Conservation (phyloP, 805 yeast genomes). For the Ogataea pignaliae region DNA sequence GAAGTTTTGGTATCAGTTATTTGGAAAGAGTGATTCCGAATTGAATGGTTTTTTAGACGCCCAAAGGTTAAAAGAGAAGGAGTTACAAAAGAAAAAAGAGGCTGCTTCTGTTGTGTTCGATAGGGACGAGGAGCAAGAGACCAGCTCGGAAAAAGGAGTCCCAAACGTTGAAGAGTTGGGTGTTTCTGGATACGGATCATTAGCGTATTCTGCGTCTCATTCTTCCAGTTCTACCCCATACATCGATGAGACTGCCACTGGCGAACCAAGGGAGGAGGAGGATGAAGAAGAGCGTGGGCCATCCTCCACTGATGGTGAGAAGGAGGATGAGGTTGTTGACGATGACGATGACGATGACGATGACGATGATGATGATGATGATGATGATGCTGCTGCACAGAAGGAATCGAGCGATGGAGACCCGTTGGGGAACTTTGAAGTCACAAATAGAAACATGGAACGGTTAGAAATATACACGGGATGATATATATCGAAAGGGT, state of each 20-base stretch:
- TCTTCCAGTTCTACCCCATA: not conserved
- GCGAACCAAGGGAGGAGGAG: not conserved
- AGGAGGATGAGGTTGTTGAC: constrained; percentile 1
- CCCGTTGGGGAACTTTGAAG: constrained; percentile 2
- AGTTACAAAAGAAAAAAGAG: constrained; percentile 1
- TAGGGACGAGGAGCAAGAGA: not conserved
- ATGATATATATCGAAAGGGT: not conserved
- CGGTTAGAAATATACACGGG: constrained; percentile 2
- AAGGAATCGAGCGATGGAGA: not conserved
- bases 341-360: constrained; percentile 2
- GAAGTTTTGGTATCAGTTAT: constrained; percentile 88
- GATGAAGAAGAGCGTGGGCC: not conserved
- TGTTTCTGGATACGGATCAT: not conserved
- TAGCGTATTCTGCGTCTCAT: not conserved
- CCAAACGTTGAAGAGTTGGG: not conserved
- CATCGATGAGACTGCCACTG: constrained; percentile 1
- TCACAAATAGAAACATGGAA: constrained; percentile 2
- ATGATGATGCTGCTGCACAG: not conserved
- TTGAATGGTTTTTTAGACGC: constrained; percentile 37
- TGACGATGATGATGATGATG: not conserved
- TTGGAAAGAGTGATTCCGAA: constrained; percentile 70
- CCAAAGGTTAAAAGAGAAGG: not conserved
- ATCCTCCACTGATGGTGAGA: not conserved
- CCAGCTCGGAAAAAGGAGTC: not conserved
- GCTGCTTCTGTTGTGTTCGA: constrained; percentile 1